A percentile compares a stretch with the other conserved stretches of the same genome.
These are phyloP conservation scores for Hanseniaspora singularis DNA, from an alignment of 805 yeast genomes.

Conservation along the genomic window DNA sequence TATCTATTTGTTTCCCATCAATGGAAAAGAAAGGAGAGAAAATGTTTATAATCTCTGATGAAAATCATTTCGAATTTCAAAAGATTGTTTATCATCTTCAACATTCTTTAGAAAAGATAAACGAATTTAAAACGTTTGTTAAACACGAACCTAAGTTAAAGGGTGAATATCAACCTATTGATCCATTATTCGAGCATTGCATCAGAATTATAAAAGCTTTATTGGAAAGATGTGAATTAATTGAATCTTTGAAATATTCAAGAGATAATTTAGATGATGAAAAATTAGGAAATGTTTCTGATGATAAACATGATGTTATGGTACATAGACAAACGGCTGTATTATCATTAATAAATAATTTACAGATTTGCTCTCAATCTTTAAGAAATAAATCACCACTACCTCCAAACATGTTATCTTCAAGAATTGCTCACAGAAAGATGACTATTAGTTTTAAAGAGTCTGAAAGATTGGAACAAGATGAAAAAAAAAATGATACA, in stretches of 20 bases:
- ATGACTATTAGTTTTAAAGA: slow-evolving; percentile 35
- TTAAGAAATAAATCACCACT: slow-evolving; percentile 33
- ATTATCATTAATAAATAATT: slow-evolving; percentile 31
- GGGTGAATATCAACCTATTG: slow-evolving; percentile 31
- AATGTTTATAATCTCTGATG: slow-evolving; percentile 23
- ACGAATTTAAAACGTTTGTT: slow-evolving; percentile 31
- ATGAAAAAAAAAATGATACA: slow-evolving; percentile 11
- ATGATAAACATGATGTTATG: slow-evolving; percentile 6
- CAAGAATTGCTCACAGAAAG: slow-evolving; percentile 38
- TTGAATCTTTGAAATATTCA: slow-evolving; percentile 32
- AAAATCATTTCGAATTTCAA: slow-evolving; percentile 27
- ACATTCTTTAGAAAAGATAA: slow-evolving; percentile 32
- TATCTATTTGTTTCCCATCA: slow-evolving; percentile 25
- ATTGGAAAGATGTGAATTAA: slow-evolving; percentile 37
- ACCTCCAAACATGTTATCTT: slow-evolving; percentile 41
- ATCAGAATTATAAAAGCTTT: slow-evolving; percentile 37
- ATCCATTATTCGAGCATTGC: slow-evolving; percentile 34
- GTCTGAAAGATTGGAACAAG: slow-evolving; percentile 26
- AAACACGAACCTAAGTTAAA: slow-evolving; percentile 40
- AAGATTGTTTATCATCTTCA: slow-evolving; percentile 31
- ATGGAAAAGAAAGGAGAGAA: slow-evolving; percentile 29
- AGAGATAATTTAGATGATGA: slow-evolving; percentile 31
- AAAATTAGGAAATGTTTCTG: slow-evolving; percentile 28
- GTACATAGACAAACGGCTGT: slow-evolving; percentile 22
- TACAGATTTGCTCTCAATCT: slow-evolving; percentile 32